phyloP scores from a whole-genome alignment of 768 basidiomycete genomes.

The Tricholomella constricta region DNA sequence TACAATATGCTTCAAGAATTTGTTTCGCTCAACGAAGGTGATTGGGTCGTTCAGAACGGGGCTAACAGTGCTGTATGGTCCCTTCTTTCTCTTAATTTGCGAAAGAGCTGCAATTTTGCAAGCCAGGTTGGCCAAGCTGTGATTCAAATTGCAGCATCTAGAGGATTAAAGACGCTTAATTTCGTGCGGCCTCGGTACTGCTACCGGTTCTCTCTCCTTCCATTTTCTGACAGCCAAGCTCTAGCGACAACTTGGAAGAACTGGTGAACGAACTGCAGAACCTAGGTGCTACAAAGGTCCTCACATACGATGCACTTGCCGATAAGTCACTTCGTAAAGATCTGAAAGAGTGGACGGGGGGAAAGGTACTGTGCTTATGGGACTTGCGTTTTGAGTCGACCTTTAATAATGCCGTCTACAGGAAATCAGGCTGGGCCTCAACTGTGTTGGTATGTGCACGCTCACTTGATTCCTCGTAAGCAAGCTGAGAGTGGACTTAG shows the following conservation, averaged over 20 bases:
- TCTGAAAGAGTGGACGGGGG: conserved; percentile 65
- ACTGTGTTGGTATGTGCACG: conserved; percentile 45
- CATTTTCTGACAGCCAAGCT: background rate
- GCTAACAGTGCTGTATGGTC: conserved; percentile 75
- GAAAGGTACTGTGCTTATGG: conserved; percentile 44
- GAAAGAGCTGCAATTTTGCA: conserved; percentile 6
- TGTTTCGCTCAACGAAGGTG: conserved; percentile 60
- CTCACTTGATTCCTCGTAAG: background rate
- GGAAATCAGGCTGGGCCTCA: conserved; percentile 49
- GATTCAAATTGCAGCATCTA: conserved; percentile 79
- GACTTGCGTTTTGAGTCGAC: background rate
- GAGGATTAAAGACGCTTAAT: conserved; percentile 77
- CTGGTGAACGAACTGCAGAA: conserved; percentile 51
- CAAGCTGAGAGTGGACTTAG: conserved; percentile 15
- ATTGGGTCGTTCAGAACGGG: conserved; percentile 87
- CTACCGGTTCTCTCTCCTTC: conserved; percentile 9
- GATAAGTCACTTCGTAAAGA: conserved; percentile 55
- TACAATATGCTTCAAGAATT: conserved; percentile 81
- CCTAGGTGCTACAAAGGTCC: conserved; percentile 76
- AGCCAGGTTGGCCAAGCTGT: conserved; percentile 79
- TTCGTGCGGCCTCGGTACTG: conserved; percentile 70
- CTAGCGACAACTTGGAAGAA: conserved; percentile 53
- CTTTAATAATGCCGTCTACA: conserved; percentile 14
- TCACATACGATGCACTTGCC: conserved; percentile 74
- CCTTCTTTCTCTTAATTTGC: background rate